Conservation (phyloP, 169 alveolate genomes). For the Babesia bovis region DNA sequence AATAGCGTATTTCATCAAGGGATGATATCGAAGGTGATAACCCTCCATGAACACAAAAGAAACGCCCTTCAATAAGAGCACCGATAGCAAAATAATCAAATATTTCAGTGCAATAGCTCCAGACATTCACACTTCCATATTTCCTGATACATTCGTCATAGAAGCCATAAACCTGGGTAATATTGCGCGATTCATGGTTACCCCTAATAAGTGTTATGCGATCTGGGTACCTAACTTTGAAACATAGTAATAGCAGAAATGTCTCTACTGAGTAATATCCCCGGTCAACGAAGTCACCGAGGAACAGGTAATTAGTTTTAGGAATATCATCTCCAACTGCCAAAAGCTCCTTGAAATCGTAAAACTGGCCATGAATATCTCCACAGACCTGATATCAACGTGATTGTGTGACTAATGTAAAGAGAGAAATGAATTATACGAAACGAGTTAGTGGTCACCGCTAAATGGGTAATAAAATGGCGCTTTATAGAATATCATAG, state of each 20-base stretch:
- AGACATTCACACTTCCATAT: slow-evolving; percentile 97
- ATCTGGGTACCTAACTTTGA: slow-evolving; percentile 96
- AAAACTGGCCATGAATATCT: slow-evolving; percentile 96
- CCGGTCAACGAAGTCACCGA: slow-evolving; percentile 99
- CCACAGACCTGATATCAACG: slow-evolving; percentile 89
- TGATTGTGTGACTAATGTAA: too few species aligned
- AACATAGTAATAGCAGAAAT: slow-evolving; percentile 93
- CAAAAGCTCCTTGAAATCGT: slow-evolving; percentile 91
- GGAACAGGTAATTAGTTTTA: slow-evolving; percentile 93
- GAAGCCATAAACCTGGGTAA: slow-evolving; percentile 99
- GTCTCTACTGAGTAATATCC: slow-evolving; percentile 98
- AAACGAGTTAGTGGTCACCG: too few species aligned
- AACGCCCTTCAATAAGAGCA: slow-evolving; percentile 94
- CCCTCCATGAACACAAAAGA: slow-evolving; percentile 99
- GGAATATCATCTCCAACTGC: slow-evolving; percentile 84
- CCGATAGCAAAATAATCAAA: slow-evolving; percentile 97
- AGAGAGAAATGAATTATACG: too few species aligned
- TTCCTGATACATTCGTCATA: slow-evolving; percentile 99
- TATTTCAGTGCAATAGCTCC: slow-evolving; percentile 97
- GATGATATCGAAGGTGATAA: slow-evolving; percentile 93
- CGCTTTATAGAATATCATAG: too few species aligned
- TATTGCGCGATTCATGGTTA: slow-evolving; percentile 97
- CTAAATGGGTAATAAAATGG: too few species aligned
- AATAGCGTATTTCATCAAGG: slow-evolving; percentile 91
- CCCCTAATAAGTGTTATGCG: slow-evolving; percentile 96